Evolutionary conservation across 768 basidiomycete species (phyloP), one percentile per base, ranked within the genome.

Genomic region (Suillus weaverae): DNA sequence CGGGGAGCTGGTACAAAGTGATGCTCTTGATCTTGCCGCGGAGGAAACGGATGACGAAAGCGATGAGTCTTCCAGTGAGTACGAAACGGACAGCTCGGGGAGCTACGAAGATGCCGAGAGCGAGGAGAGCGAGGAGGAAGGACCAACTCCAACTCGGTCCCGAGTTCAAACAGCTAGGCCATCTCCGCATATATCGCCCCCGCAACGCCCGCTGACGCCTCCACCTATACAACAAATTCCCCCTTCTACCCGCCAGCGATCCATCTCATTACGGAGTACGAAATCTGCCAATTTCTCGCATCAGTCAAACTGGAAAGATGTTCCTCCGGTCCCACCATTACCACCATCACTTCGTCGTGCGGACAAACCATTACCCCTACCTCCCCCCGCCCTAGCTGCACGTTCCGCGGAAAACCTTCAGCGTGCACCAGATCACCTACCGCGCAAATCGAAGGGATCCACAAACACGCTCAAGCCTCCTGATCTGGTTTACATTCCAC

Each of bases 1-100:
- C 66, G 88, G 91, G 13, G 91, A 92, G 43, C 80, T 96, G 50
- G 85, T 91, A 36, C 81, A 84, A 60, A 93, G 87, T 5, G 92
- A 94, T 71, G 92, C 87, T 10, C 83, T 89, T 59, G 95, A 96
- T 70, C 76, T 94, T 61, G 91, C 88, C 7, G 93, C 89, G 4
- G 90, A 94, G 69, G 88, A 86, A 69, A 84, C 78, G 50, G 85
- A 85, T 38, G 86, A 84, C 11, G 60, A 67, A 51, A 66, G 64
- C 4, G 66, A 72, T 54, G 81, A 81, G 3, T 81, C 82, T 18
- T 72, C 78, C 1, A 80, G 76, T 63, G 81, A 84, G 56, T 79
- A 79, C 63, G 70, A 69, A 60, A 67, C 67, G 20, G 66, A 63
- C 20, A 70, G 67, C 50, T 55, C 65, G 16, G 73, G 62, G n/a